These are phyloP conservation scores for Emergomyces africanus DNA, from an alignment of 2,329 filamentous ascomycete species.

Conservation along the genomic window DNA sequence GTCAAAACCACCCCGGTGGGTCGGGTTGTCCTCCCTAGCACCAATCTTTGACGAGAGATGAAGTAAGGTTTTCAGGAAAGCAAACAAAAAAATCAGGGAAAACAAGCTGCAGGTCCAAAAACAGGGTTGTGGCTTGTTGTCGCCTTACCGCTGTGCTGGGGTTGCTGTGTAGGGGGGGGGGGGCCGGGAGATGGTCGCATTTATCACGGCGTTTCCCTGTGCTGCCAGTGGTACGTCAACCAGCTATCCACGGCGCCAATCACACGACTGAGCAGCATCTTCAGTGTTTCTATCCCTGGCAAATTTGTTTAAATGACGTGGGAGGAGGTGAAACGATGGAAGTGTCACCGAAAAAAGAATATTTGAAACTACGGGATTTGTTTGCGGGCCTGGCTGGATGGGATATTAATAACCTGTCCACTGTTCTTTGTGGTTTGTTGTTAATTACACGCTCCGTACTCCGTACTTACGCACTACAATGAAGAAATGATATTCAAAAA, in stretches of 20 bases:
- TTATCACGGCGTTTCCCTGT: background rate
- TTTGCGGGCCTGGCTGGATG: background rate
- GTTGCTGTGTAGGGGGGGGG: background rate
- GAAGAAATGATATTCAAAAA: too few species aligned
- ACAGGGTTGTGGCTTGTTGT: background rate
- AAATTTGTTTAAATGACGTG: background rate
- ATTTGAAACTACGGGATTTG: background rate
- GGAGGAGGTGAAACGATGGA: background rate
- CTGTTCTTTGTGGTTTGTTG: background rate
- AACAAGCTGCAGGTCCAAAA: background rate
- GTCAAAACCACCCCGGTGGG: background rate
- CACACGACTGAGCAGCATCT: background rate
- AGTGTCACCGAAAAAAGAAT: background rate
- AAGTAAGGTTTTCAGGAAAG: background rate
- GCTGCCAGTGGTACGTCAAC: background rate
- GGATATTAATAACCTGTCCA: background rate
- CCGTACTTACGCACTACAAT: too few species aligned
- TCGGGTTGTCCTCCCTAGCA: background rate
- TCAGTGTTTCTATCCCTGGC: background rate
- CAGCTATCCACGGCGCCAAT: background rate
- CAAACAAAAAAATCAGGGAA: background rate
- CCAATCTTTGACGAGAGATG: background rate
- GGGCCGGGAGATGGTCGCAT: too few species aligned
- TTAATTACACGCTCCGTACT: background rate
- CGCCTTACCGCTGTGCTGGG: background rate